Evolutionary conservation across 148 eudicot genomes (phyloP).

Genomic region (Suaeda aralocaspica): DNA sequence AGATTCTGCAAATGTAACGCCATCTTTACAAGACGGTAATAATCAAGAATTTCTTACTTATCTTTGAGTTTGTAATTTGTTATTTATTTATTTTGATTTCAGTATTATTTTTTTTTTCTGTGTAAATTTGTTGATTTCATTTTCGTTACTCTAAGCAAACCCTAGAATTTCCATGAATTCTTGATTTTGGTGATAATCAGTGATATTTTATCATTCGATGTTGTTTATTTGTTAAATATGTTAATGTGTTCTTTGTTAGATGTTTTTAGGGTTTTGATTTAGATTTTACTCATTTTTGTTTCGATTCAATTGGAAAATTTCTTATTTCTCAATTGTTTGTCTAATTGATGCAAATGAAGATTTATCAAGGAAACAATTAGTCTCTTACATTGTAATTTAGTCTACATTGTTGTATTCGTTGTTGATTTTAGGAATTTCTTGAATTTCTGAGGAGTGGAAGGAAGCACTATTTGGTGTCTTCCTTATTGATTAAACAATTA

Average conservation of each 20-base stretch:
- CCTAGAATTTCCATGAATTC: slow-evolving; percentile 4
- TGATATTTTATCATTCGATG: not conserved
- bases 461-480: no score
- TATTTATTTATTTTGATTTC: not conserved
- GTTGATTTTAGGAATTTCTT: no score
- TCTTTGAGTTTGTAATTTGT: not conserved
- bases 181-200: not conserved
- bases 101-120: not conserved
- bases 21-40: slow-evolving; percentile 21
- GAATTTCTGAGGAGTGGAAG: no score
- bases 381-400: not conserved
- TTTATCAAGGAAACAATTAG: not conserved
- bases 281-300: not conserved
- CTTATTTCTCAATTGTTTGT: not conserved
- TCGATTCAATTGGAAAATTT: not conserved
- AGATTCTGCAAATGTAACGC: slow-evolving; percentile 7
- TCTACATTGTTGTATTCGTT: no score
- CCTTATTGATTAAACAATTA: no score
- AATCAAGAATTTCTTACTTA: slow-evolving; percentile 2
- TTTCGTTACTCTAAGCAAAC: not conserved
- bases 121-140: not conserved
- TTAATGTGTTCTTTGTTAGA: not conserved
- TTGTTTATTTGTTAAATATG: not conserved
- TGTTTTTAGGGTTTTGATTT: not conserved
- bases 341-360: no score